phyloP scores from a whole-genome alignment of 2,329 filamentous ascomycete genomes.

The Ustilaginoidea virens region DNA sequence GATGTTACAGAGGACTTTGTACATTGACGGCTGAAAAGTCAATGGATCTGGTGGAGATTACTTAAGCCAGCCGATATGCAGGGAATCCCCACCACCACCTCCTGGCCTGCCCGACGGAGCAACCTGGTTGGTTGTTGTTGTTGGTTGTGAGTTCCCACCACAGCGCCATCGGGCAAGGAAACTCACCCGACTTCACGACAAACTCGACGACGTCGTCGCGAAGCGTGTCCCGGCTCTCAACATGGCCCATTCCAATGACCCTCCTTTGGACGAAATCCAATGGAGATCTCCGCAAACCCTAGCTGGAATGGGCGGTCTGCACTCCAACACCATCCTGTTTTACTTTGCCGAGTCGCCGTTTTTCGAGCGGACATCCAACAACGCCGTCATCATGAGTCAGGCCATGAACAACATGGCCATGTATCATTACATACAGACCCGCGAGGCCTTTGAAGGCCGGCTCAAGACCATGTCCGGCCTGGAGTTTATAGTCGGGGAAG shows the following conservation, averaged over 20 bases:
- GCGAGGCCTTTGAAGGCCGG: constrained; percentile 47
- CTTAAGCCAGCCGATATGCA: no score
- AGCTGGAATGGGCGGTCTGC: constrained; percentile 39
- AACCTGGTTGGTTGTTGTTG: no score
- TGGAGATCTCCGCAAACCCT: constrained; percentile 40
- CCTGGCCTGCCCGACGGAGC: no score
- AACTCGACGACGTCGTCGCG: no score
- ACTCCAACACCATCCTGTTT: constrained; percentile 49
- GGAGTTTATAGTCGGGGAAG: constrained; percentile 51
- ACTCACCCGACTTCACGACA: no score
- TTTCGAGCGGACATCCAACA: constrained; percentile 53
- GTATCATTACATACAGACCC: constrained; percentile 39
- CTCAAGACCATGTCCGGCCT: constrained; percentile 49
- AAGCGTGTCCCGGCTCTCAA: constrained; percentile 2
- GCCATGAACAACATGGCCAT: constrained; percentile 45
- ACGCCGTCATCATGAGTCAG: constrained; percentile 46
- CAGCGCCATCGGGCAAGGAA: no score
- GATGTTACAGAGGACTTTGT: no score
- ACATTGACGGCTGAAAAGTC: no score
- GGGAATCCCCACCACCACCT: no score
- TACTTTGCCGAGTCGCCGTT: constrained; percentile 55
- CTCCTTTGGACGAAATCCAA: constrained; percentile 50
- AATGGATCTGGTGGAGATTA: no score
- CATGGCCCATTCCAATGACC: constrained; percentile 32
- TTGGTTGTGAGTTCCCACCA: no score